These are phyloP conservation scores for Solanum lignicaule DNA, from an alignment of 257 asterid species.

Conservation along the genomic window DNA sequence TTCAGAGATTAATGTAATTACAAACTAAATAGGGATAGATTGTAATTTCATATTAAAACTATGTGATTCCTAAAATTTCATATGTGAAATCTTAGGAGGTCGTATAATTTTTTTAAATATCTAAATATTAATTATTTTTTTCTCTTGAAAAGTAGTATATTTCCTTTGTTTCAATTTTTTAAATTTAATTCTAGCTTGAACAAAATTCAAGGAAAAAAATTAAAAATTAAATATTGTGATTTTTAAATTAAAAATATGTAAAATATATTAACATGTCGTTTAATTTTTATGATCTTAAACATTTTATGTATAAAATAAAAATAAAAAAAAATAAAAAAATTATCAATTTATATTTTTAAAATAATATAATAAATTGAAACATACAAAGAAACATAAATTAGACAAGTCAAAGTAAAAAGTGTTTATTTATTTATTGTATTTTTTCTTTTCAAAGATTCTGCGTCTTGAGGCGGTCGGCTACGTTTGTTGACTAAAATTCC, in stretches of 20 bases:
- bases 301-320: no score
- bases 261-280: no score
- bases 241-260: no score
- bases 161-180: background rate
- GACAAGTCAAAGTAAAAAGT: background rate
- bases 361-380: background rate
- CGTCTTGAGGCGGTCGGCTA: background rate
- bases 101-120: background rate
- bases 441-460: constrained; percentile 7
- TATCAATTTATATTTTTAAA: background rate
- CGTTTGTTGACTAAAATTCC: background rate
- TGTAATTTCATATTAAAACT: no score
- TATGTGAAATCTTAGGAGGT: background rate
- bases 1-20: no score
- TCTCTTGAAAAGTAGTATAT: background rate
- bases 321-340: no score
- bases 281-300: no score
- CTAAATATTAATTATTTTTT: background rate
- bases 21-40: no score
- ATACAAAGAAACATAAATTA: background rate
- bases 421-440: background rate
- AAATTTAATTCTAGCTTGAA: background rate
- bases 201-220: background rate
- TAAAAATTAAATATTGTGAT: no score
- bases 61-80: no score